Base-by-base conservation (phyloP, 2,329 filamentous ascomycete species). In the Lasiodiplodia theobromae region DNA sequence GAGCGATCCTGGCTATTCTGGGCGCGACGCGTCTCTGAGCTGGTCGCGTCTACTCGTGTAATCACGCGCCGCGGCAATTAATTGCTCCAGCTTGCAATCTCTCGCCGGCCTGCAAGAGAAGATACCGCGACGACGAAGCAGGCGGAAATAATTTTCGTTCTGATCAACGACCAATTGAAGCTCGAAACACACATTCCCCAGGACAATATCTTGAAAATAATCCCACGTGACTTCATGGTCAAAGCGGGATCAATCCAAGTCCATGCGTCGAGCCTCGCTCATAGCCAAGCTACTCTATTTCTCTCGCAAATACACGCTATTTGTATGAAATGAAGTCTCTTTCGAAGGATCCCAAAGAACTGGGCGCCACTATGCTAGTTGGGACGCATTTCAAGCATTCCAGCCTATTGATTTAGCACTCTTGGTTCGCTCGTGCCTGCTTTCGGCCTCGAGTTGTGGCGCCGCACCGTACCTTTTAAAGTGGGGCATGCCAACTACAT, bases 11-110 rank as follows among this genome's bases (percentile, higher is more conserved):
- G 60, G 60, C 44, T 23, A 25, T 31, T 58, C 56, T 58, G 37
- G 58, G 60, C 60, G 60, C 60, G 60, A 64, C 60, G 60, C 60
- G 60, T 64, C 58, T 49, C 28, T 51, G 58, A 47, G 21, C 44
- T 63, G 44, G 58, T 49, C 60, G 60, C 60, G 60, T 64, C 60
- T 18, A 31, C 23, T 25, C 60, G 60, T 64, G 60, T 16, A 64
- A 38, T 52, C 40, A 52, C 60, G 60, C 60, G 60, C 60, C 60
- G 12, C 7, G 12, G 60, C 47, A 64, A 52, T 64, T 64, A 34
- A 52, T 14, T 52, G 60, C 58, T 11, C 16, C 31, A 25, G 47
- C 28, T 21, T 51, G 44, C 44, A 37, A 52, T 18, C 6, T 6
- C 25, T 12, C 40, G 10, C 5, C 34, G 25, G 16, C 18, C 12